Evolutionary conservation across 345 rosid genomes (phyloP).

Genomic region (Bruguiera parviflora): DNA sequence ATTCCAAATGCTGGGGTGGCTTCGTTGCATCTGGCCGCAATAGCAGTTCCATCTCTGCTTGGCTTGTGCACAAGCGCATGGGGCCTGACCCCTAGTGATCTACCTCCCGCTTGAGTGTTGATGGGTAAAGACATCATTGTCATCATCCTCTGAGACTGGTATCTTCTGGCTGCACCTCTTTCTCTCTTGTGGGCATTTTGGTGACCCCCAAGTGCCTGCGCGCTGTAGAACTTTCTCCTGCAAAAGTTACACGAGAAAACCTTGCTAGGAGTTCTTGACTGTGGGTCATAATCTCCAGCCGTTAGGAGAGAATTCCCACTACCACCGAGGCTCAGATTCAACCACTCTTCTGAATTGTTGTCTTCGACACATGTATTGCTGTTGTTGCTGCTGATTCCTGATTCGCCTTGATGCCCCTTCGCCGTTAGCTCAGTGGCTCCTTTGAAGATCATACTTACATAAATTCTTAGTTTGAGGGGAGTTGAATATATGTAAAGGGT

Average conservation of each 20-base stretch:
- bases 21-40: slow-evolving; percentile 46
- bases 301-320: background rate
- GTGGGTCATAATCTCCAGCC: background rate
- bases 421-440: slow-evolving; percentile 27
- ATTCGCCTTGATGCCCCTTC: slow-evolving; percentile 20
- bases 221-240: slow-evolving; percentile 26
- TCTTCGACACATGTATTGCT: background rate
- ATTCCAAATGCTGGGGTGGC: slow-evolving; percentile 28
- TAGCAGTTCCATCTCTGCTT: slow-evolving; percentile 23
- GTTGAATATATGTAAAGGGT: slow-evolving; percentile 8
- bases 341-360: background rate
- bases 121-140: background rate
- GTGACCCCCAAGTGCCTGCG: slow-evolving; percentile 26
- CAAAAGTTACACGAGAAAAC: slow-evolving; percentile 21
- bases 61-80: slow-evolving; percentile 17
- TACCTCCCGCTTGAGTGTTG: background rate
- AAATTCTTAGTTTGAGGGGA: slow-evolving; percentile 4
- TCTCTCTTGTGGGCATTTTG: slow-evolving; percentile 30
- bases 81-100: slow-evolving; percentile 10
- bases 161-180: slow-evolving; percentile 13
- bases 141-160: slow-evolving; percentile 8
- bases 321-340: slow-evolving; percentile 3
- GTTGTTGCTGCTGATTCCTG: slow-evolving; percentile 9
- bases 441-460: slow-evolving; percentile 37
- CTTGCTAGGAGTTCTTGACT: slow-evolving; percentile 7